Conservation (phyloP, 495 filamentous ascomycete species). For the Hypoxylon perforatum region DNA sequence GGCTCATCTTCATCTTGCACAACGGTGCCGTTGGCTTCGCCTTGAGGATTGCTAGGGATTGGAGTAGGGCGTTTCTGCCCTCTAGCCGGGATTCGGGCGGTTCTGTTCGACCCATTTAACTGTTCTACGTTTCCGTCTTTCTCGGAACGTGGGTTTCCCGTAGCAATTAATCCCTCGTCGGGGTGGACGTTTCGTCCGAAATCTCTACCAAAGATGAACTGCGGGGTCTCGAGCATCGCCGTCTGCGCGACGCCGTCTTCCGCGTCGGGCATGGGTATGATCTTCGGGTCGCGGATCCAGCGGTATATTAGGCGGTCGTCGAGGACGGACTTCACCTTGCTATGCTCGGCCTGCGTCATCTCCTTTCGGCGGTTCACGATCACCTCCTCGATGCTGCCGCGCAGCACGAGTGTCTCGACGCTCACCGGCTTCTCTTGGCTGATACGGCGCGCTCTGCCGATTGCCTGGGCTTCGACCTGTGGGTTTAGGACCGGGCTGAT, state of each 20-base stretch:
- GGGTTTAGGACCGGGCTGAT: conserved; percentile 89
- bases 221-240: conserved; percentile 62
- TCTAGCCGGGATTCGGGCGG: conserved; percentile 2
- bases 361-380: conserved; percentile 78
- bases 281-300: conserved; percentile 79
- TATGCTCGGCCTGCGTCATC: conserved; percentile 82
- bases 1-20: neutral
- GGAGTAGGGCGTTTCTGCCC: conserved; percentile 30
- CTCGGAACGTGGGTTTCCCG: conserved; percentile 36
- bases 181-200: conserved; percentile 50
- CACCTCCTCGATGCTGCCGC: conserved; percentile 84
- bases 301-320: conserved; percentile 81
- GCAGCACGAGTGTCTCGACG: conserved; percentile 88
- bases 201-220: conserved; percentile 69
- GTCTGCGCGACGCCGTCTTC: conserved; percentile 65
- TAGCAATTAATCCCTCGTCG: conserved; percentile 51
- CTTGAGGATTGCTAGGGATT: neutral
- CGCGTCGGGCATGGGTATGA: conserved; percentile 66
- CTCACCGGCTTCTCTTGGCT: conserved; percentile 82
- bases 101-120: neutral
- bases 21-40: neutral
- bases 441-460: conserved; percentile 90
- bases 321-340: conserved; percentile 73
- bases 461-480: conserved; percentile 88
- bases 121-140: no score